Evolutionary conservation across 208 protist species (phyloP).

Genomic region (Crithidia fasciculata): DNA sequence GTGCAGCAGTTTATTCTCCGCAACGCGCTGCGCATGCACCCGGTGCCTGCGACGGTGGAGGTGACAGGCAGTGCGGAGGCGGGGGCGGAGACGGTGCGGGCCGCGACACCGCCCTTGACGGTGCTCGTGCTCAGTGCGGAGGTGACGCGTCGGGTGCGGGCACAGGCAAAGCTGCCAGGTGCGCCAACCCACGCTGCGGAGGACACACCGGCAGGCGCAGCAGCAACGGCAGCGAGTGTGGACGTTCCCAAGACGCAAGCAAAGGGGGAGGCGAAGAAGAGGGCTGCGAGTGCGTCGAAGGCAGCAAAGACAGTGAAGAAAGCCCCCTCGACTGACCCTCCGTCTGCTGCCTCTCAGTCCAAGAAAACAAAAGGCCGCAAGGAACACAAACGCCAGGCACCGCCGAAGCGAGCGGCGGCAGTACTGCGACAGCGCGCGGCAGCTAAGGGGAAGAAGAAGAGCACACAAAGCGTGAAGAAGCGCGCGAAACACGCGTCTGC

Average conservation of each 20-base stretch:
- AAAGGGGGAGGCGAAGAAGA: too few species aligned
- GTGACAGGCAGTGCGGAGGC: neutral
- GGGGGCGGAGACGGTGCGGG: neutral
- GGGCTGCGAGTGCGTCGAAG: too few species aligned
- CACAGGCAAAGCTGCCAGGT: constrained; percentile 16
- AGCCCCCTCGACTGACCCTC: neutral
- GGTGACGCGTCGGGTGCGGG: constrained; percentile 23
- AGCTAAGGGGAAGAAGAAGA: neutral
- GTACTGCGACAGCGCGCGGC: constrained; percentile 5
- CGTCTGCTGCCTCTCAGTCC: neutral
- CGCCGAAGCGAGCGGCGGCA: neutral
- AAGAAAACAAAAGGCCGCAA: neutral
- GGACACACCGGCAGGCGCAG: neutral
- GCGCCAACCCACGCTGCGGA: neutral
- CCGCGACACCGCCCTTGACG: constrained; percentile 21
- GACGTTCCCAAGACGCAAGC: too few species aligned
- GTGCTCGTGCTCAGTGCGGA: constrained; percentile 26
- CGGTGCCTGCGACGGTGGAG: constrained; percentile 22
- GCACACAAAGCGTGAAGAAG: neutral
- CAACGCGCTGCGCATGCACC: constrained; percentile 35
- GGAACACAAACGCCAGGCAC: neutral
- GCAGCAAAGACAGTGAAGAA: neutral
- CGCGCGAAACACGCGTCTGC: neutral
- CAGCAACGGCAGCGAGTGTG: neutral
- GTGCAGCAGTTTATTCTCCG: constrained; percentile 37